These are phyloP conservation scores for Fraxinus nigra DNA, from an alignment of 305 asterid species.

Conservation along the genomic window DNA sequence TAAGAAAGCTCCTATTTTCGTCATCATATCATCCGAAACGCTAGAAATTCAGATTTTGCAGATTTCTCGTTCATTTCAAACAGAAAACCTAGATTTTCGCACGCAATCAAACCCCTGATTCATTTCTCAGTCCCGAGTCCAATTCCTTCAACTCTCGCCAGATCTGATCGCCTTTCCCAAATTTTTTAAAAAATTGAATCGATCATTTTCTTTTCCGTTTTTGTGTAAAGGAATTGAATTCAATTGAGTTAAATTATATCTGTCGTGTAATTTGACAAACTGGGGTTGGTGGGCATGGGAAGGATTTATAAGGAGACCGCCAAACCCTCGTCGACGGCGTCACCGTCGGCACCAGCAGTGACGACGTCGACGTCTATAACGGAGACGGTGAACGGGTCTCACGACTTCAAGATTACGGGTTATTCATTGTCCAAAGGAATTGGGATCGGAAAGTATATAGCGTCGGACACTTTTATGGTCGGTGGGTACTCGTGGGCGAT, in stretches of 20 bases:
- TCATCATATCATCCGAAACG: slow-evolving; percentile 24
- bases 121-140: slow-evolving; percentile 11
- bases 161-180: slow-evolving; percentile 27
- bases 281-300: slow-evolving; percentile 50
- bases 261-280: not conserved
- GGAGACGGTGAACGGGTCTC: slow-evolving; percentile 81
- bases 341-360: slow-evolving; percentile 41
- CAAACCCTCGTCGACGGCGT: slow-evolving; percentile 45
- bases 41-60: slow-evolving; percentile 23
- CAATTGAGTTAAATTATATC: not conserved
- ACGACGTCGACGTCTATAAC: slow-evolving; percentile 73
- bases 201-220: not conserved
- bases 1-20: not conserved
- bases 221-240: not conserved
- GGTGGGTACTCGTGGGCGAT: slow-evolving; percentile 95
- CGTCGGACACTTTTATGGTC: slow-evolving; percentile 80
- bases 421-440: slow-evolving; percentile 77
- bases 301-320: slow-evolving; percentile 56
- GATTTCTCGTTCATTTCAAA: slow-evolving; percentile 12
- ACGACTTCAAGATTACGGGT: slow-evolving; percentile 80
- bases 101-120: slow-evolving; percentile 19
- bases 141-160: not conserved
- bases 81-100: slow-evolving; percentile 5
- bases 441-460: slow-evolving; percentile 80
- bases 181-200: not conserved